Evolutionary conservation across 805 yeast genomes (phyloP), one percentile per base, ranked within the genome.

Genomic region (Ogataea zsoltii): DNA sequence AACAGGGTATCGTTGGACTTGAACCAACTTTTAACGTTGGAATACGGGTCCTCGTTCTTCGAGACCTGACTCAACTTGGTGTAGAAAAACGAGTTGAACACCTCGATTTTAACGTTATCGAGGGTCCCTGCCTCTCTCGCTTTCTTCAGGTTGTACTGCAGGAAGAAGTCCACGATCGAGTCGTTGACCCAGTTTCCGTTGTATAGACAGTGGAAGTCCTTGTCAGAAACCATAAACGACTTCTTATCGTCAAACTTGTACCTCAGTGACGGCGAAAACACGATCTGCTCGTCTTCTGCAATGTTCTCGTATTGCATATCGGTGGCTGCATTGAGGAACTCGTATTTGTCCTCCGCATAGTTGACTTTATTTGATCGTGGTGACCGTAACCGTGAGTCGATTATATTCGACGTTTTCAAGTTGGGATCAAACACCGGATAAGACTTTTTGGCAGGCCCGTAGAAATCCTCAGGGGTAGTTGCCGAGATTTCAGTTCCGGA

Each of bases 131-230:
- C 36, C 26, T 48, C 47, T 50, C 71, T 79, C 7, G 79, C 71
- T 3, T 12, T 10, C 32, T 60, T 45, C 21, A 62, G 42, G 51
- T 75, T 77, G 58, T 74, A 84, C 46, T 79, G 80, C 23, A 88
- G 71, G 57, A 88, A 90, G 61, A 92, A 92, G 63, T 89, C 96
- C 44, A 94, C 83, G 40, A 94, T 70, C 0, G 85, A 78, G 59
- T 94, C 99, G 67, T 94, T 92, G 39, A 94, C 79, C 91, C 96
- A 92, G 50, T 86, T 88, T 38, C 83, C 82, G 46, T 85, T 83
- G 58, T 83, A 82, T 9, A 92, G 72, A 36, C 97, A 85, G 50
- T 79, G 79, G 62, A 86, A 88, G 60, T 94, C 99, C 31, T 78
- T 73, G 48, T 79, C 76, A 1, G 82, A 73, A 7, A 92, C 76